These are phyloP conservation scores for Kwoniella europaea DNA, from an alignment of 768 basidiomycete species.

Conservation along the genomic window DNA sequence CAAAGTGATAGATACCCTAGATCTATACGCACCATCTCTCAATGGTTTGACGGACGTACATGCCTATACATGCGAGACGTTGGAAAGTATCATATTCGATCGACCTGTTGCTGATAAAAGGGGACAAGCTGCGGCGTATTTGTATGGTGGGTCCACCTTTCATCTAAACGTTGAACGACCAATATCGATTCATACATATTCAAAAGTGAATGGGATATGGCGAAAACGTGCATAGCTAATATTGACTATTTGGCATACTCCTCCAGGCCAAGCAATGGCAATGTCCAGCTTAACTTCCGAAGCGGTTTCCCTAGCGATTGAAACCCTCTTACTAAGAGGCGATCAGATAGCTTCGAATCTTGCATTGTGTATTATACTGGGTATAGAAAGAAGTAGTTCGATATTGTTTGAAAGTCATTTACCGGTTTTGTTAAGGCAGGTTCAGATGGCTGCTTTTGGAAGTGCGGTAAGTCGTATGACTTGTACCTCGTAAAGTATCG, in stretches of 20 bases:
- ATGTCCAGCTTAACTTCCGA: slow-evolving; percentile 40
- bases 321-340: slow-evolving; percentile 40
- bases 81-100: slow-evolving; percentile 43
- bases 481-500: no score
- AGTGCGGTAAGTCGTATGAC: slow-evolving; percentile 22
- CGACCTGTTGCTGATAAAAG: slow-evolving; percentile 18
- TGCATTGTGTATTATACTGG: slow-evolving; percentile 42
- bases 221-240: no score
- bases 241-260: no score
- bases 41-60: slow-evolving; percentile 49
- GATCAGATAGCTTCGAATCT: slow-evolving; percentile 32
- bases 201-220: no score
- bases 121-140: slow-evolving; percentile 33
- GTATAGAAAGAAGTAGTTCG: slow-evolving; percentile 32
- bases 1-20: slow-evolving; percentile 46
- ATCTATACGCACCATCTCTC: slow-evolving; percentile 39
- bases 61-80: slow-evolving; percentile 36
- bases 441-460: slow-evolving; percentile 42
- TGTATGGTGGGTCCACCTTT: no score
- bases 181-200: no score
- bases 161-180: no score
- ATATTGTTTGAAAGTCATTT: slow-evolving; percentile 38
- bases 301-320: slow-evolving; percentile 36
- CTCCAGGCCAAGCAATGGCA: slow-evolving; percentile 49
- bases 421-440: slow-evolving; percentile 36